These are phyloP conservation scores for Schizochytrium sp. DNA, from an alignment of 108 stramenopile species.

Conservation along the genomic window DNA sequence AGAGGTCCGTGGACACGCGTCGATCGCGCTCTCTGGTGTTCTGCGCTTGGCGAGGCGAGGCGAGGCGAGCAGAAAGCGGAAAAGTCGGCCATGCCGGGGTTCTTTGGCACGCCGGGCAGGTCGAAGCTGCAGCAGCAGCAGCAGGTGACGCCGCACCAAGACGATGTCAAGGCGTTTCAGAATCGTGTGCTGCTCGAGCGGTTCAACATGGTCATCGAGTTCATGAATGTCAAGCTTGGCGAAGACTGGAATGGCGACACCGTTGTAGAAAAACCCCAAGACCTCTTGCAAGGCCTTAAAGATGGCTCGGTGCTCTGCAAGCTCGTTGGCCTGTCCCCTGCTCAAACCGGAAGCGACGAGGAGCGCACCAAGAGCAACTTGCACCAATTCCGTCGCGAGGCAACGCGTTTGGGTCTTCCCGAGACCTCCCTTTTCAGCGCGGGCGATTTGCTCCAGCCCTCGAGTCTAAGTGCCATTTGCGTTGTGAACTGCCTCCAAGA, in stretches of 20 bases:
- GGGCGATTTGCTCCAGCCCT: background rate
- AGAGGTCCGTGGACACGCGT: background rate
- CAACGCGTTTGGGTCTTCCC: background rate
- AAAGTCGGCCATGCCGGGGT: background rate
- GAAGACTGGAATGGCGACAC: background rate
- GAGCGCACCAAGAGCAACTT: background rate
- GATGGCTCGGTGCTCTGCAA: background rate
- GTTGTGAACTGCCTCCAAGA: slow-evolving; percentile 12
- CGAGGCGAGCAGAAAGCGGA: background rate
- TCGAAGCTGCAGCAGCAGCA: too few relatives aligned
- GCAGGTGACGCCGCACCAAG: background rate
- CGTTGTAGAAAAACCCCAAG: background rate
- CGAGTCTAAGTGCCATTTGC: background rate
- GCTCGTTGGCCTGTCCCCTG: background rate
- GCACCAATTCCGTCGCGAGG: background rate
- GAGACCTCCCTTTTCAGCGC: background rate
- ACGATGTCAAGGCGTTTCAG: slow-evolving; percentile 11
- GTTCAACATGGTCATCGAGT: slow-evolving; percentile 5
- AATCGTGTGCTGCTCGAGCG: background rate
- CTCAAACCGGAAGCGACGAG: background rate
- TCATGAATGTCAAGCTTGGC: slow-evolving; percentile 14
- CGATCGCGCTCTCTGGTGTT: background rate
- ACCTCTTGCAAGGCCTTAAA: background rate
- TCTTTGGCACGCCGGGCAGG: background rate
- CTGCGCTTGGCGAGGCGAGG: background rate